These are phyloP conservation scores for Patellifolia procumbens DNA, from an alignment of 179 eudicot species.

Conservation along the genomic window DNA sequence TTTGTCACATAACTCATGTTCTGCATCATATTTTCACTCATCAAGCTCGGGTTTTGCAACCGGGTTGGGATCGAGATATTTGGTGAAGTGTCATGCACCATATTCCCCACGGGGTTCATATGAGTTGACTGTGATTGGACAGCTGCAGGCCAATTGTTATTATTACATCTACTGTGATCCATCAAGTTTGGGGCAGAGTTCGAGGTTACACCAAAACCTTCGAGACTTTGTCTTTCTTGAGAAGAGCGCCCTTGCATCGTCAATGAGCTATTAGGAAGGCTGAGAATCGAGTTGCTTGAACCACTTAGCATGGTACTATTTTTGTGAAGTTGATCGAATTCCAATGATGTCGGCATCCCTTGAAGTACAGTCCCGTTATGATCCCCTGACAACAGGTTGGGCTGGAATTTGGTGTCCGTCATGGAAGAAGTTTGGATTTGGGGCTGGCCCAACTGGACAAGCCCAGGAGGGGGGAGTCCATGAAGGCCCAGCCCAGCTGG, in stretches of 20 bases:
- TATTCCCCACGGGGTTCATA: slow-evolving; percentile 26
- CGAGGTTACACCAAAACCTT: slow-evolving; percentile 30
- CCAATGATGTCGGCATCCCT: slow-evolving; percentile 59
- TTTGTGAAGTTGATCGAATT: slow-evolving; percentile 47
- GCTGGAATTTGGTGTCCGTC: slow-evolving; percentile 36
- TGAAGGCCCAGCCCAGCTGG: slow-evolving; percentile 51
- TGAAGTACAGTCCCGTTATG: slow-evolving; percentile 54
- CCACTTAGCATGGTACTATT: slow-evolving; percentile 27
- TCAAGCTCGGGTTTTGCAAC: slow-evolving; percentile 30
- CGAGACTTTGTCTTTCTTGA: slow-evolving; percentile 31
- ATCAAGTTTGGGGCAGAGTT: slow-evolving; percentile 38
- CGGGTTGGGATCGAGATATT: slow-evolving; percentile 9
- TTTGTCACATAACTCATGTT: slow-evolving; percentile 27
- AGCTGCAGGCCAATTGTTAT: slow-evolving; percentile 42
- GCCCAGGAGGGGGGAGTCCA: slow-evolving; percentile 49
- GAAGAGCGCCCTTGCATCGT: slow-evolving; percentile 31
- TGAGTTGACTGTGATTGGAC: slow-evolving; percentile 37
- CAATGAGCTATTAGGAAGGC: slow-evolving; percentile 33
- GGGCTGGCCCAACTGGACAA: slow-evolving; percentile 45
- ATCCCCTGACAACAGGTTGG: slow-evolving; percentile 32
- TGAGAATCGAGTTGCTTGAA: slow-evolving; percentile 35
- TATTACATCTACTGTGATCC: slow-evolving; percentile 37
- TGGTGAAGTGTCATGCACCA: slow-evolving; percentile 22
- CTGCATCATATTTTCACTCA: slow-evolving; percentile 26
- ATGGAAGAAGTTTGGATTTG: slow-evolving; percentile 38